Base-by-base conservation (phyloP, 2,329 filamentous ascomycete genomes). In the Nannizzia gypsea region DNA sequence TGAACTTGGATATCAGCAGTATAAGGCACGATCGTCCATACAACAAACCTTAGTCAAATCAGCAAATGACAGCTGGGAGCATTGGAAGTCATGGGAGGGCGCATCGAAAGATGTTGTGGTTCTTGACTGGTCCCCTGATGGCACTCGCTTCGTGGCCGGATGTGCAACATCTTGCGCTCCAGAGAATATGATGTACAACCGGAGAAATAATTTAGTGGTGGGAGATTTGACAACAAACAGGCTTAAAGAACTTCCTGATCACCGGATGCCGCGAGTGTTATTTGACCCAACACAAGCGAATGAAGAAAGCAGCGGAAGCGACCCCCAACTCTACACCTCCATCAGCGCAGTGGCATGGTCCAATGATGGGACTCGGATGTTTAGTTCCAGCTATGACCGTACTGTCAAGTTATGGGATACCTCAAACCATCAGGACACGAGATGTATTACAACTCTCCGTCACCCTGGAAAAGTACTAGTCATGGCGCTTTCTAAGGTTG, bases 121-220 rank as follows among this genome's bases (percentile, higher is more conserved):
- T 8, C 69, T 83, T 3, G 77, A 80, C 13, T 86, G 83, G 83
- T 77, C 79, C 2, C 74, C 77, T 1, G 74, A 82, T 66, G 79
- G 81, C 1, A 74, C 74, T 1, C 71, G 66, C 2, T 85, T 85
- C 65, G 81, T 78, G 26, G 81, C 78, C 9, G 83, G 82, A 1
- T 79, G 81, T 4, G 78, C 81, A 4, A 78, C 81, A 31, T 77
- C 81, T 3, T 77, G 77, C 2, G 81, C 84, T 64, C 67, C 73
- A 2, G 70, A 77, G 48, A 80, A 77, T 17, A 81, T 83, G 77
- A 78, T 81, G 42, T 85, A 85, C 66, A 85, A 85, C 61, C 72
- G 79, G 46, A 72, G 75, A 0, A 80, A 82, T 61, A 85, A 85
- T 63, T 70, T 85, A 1, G 65, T 85, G 1, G 67, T 81, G 42